These are phyloP conservation scores for Trametes villosa DNA, from an alignment of 768 basidiomycete species.

Conservation along the genomic window DNA sequence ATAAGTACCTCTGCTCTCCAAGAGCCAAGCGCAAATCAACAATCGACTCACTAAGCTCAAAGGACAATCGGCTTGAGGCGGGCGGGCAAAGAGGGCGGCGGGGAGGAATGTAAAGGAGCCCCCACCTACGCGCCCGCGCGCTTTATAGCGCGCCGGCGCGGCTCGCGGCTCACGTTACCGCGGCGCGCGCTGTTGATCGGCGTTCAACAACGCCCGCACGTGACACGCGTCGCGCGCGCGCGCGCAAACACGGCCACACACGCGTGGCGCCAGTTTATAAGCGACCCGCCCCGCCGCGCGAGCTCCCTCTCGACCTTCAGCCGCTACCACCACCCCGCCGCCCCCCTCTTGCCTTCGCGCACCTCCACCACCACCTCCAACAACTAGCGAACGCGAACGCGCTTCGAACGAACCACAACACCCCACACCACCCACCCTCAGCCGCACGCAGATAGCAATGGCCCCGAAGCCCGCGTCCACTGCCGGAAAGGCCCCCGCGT, in stretches of 20 bases:
- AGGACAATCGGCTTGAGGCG: background rate
- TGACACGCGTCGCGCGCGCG: slow-evolving; percentile 29
- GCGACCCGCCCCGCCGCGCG: slow-evolving; percentile 12
- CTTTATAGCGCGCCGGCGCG: slow-evolving; percentile 21
- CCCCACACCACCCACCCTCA: slow-evolving; percentile 58
- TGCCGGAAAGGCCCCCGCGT: slow-evolving; percentile 81
- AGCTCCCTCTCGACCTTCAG: slow-evolving; percentile 9
- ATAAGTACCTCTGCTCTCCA: background rate
- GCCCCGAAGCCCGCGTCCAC: slow-evolving; percentile 81
- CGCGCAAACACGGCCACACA: slow-evolving; percentile 26
- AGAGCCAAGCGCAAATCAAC: background rate
- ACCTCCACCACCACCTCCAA: background rate
- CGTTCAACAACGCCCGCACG: slow-evolving; percentile 32
- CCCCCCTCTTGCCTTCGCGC: slow-evolving; percentile 11
- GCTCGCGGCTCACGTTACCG: slow-evolving; percentile 23
- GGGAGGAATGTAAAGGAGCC: background rate
- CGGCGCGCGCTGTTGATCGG: slow-evolving; percentile 26
- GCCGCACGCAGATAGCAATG: slow-evolving; percentile 56
- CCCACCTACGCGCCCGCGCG: background rate
- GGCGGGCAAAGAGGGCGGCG: background rate
- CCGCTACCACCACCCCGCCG: slow-evolving; percentile 14
- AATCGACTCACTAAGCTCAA: background rate
- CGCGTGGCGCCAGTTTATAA: slow-evolving; percentile 33
- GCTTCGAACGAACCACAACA: background rate
- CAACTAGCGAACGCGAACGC: background rate